Evolutionary conservation across 495 filamentous ascomycete species (phyloP).

Genomic region (Neurospora sp.): DNA sequence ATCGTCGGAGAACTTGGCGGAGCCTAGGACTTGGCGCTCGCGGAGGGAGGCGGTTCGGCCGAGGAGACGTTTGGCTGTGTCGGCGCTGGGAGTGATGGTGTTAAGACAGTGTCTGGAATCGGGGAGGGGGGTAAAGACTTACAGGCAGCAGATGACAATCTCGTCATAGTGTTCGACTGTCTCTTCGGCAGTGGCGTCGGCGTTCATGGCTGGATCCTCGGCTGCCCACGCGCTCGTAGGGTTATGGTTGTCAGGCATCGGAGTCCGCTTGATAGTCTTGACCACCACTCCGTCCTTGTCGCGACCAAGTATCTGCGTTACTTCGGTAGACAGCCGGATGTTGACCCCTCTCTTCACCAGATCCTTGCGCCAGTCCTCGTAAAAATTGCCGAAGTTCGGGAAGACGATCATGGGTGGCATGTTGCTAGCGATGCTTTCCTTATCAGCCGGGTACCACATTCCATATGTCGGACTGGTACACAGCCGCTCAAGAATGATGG

Average conservation of each 20-base stretch:
- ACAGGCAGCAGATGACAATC: constrained; percentile 59
- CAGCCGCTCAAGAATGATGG: constrained; percentile 64
- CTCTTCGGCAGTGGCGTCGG: constrained; percentile 17
- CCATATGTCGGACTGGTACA: constrained; percentile 65
- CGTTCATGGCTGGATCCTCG: constrained; percentile 6
- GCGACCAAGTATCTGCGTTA: constrained; percentile 47
- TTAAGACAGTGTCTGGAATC: not conserved
- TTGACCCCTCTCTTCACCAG: constrained; percentile 52
- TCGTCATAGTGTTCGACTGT: constrained; percentile 51
- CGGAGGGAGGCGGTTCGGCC: constrained; percentile 49
- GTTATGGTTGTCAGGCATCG: constrained; percentile 21
- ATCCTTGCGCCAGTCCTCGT: constrained; percentile 55
- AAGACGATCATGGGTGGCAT: constrained; percentile 75
- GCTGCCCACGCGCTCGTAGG: constrained; percentile 23
- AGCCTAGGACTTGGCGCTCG: constrained; percentile 59
- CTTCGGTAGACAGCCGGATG: constrained; percentile 53
- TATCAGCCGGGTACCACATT: constrained; percentile 65
- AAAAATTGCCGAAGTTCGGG: constrained; percentile 63
- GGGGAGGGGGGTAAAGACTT: not conserved
- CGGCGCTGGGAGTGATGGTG: constrained; percentile 31
- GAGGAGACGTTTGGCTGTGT: constrained; percentile 60
- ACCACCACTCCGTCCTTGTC: constrained; percentile 49
- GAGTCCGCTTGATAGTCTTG: constrained; percentile 20
- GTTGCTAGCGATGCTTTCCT: constrained; percentile 50
- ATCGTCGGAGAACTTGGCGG: constrained; percentile 72